A percentile compares a stretch with the other conserved stretches of the same genome.
phyloP scores from a whole-genome alignment of 805 yeast genomes.

The Starmerella apicola region DNA sequence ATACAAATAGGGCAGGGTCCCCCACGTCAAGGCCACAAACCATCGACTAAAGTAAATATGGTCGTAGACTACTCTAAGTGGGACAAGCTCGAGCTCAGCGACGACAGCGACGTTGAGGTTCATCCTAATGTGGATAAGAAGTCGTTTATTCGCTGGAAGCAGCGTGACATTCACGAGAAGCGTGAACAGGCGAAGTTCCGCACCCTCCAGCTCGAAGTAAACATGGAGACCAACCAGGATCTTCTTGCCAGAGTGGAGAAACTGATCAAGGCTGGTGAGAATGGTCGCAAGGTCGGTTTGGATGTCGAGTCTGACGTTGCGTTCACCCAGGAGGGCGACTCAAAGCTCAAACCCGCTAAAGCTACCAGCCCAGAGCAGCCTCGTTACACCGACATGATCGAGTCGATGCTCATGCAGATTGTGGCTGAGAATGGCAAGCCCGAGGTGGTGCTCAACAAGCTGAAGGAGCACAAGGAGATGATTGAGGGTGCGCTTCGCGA shows the following conservation, averaged over 20 bases:
- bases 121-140: constrained; percentile 95
- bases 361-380: constrained; percentile 27
- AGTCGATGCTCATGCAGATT: constrained; percentile 72
- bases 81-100: constrained; percentile 93
- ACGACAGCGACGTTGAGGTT: constrained; percentile 92
- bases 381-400: constrained; percentile 84
- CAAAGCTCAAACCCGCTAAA: constrained; percentile 23
- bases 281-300: constrained; percentile 21
- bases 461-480: constrained; percentile 45
- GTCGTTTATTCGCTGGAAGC: constrained; percentile 92
- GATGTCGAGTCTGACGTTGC: constrained; percentile 21
- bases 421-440: constrained; percentile 42
- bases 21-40: too few relatives aligned
- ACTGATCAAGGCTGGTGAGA: constrained; percentile 36
- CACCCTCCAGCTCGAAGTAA: constrained; percentile 61
- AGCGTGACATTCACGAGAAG: constrained; percentile 90
- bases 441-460: constrained; percentile 26
- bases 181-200: constrained; percentile 70
- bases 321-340: constrained; percentile 20
- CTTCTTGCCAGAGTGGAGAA: constrained; percentile 62
- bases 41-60: too few relatives aligned
- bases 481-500: constrained; percentile 44
- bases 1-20: too few relatives aligned
- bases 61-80: constrained; percentile 92
- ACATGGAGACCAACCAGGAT: constrained; percentile 66